These are phyloP conservation scores for Ormosia emarginata DNA, from an alignment of 306 rosid species.

Conservation along the genomic window DNA sequence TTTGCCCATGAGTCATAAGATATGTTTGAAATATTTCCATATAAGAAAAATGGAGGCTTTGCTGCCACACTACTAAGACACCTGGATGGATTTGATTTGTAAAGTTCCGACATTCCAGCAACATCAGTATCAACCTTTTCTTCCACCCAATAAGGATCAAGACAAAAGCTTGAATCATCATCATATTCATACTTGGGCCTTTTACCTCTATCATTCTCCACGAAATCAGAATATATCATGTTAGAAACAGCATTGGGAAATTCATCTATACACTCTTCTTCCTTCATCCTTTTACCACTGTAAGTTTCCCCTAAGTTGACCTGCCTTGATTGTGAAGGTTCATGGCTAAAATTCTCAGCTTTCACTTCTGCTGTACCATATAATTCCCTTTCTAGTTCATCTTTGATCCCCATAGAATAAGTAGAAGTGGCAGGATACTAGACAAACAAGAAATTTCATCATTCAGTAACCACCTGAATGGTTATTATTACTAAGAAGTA, in stretches of 20 bases:
- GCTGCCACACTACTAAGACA: slow-evolving; percentile 38
- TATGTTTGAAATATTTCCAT: slow-evolving; percentile 54
- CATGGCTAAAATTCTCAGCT: slow-evolving; percentile 36
- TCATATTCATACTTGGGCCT: slow-evolving; percentile 60
- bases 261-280: slow-evolving; percentile 49
- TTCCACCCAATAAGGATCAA: slow-evolving; percentile 51
- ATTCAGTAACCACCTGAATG: slow-evolving; percentile 17
- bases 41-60: slow-evolving; percentile 79
- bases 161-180: slow-evolving; percentile 35
- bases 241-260: slow-evolving; percentile 22
- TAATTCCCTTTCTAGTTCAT: slow-evolving; percentile 16
- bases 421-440: slow-evolving; percentile 35
- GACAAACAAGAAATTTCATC: slow-evolving; percentile 21
- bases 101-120: slow-evolving; percentile 29
- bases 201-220: slow-evolving; percentile 46
- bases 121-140: slow-evolving; percentile 45
- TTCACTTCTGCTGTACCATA: slow-evolving; percentile 44
- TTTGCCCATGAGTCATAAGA: slow-evolving; percentile 66
- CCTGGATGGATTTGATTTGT: slow-evolving; percentile 42
- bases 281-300: slow-evolving; percentile 59
- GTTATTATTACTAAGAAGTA: background rate
- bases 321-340: slow-evolving; percentile 37
- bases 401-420: slow-evolving; percentile 35
- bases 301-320: slow-evolving; percentile 30
- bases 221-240: background rate